Percentiles rank a stretch among this genome's conserved stretches.
phyloP scores from a whole-genome alignment of 2,329 filamentous ascomycete species.

The Sclerotinia minor region DNA sequence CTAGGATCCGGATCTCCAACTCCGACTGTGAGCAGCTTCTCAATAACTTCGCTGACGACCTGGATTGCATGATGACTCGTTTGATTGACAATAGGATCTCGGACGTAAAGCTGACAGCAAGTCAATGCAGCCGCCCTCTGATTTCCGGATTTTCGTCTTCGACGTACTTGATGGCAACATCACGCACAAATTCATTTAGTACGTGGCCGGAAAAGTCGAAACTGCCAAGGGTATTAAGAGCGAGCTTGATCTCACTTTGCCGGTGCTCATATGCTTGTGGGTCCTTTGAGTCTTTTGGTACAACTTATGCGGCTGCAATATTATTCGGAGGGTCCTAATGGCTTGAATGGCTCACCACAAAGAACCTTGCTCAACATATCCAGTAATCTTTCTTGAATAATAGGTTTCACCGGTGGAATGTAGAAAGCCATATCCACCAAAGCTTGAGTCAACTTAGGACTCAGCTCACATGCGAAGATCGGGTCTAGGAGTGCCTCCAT shows the following conservation, averaged over 20 bases:
- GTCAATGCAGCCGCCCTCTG: slow-evolving; percentile 88
- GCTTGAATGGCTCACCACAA: slow-evolving; percentile 88
- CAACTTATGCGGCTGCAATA: slow-evolving; percentile 77
- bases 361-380: slow-evolving; percentile 95
- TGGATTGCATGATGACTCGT: slow-evolving; percentile 96
- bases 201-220: slow-evolving; percentile 94
- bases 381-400: slow-evolving; percentile 88
- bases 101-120: slow-evolving; percentile 95
- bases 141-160: slow-evolving; percentile 95
- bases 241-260: slow-evolving; percentile 86
- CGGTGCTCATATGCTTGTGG: slow-evolving; percentile 76
- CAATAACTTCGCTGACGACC: slow-evolving; percentile 96
- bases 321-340: slow-evolving; percentile 84
- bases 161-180: slow-evolving; percentile 97
- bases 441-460: slow-evolving; percentile 89
- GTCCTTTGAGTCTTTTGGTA: slow-evolving; percentile 84
- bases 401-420: slow-evolving; percentile 89
- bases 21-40: slow-evolving; percentile 91
- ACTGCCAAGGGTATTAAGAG: slow-evolving; percentile 92
- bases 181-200: slow-evolving; percentile 96
- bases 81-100: slow-evolving; percentile 96
- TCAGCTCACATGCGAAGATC: slow-evolving; percentile 94
- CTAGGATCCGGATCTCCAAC: slow-evolving; percentile 88
- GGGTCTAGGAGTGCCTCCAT: slow-evolving; percentile 94
- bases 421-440: slow-evolving; percentile 99